Evolutionary conservation across 176 grass and related monocot species (phyloP).

Genomic region (Musa beccarii): DNA sequence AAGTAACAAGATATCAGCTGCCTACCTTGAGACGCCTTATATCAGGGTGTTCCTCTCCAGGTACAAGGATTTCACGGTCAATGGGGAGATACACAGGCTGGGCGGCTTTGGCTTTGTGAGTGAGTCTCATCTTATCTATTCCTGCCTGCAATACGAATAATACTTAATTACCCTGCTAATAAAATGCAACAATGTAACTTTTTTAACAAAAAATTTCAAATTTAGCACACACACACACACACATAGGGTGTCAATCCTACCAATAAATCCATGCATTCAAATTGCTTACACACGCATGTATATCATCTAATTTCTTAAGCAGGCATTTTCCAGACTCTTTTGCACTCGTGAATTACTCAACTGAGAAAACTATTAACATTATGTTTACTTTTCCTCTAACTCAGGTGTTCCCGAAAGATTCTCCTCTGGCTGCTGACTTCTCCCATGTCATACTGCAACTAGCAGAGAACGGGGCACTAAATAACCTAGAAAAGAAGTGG

Average conservation of each 20-base stretch:
- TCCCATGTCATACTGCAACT: slow-evolving; percentile 3
- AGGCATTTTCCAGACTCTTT: too few relatives aligned
- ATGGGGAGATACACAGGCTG: slow-evolving; percentile 13
- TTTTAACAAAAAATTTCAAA: too few relatives aligned
- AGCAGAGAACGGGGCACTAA: slow-evolving; percentile 1
- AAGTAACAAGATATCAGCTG: slow-evolving; percentile 24
- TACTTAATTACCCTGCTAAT: neutral
- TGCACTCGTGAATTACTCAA: too few relatives aligned
- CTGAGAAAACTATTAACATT: neutral
- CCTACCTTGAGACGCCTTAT: slow-evolving; percentile 28
- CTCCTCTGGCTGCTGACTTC: slow-evolving; percentile 8
- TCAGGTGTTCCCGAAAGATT: slow-evolving; percentile 14
- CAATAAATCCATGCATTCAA: too few relatives aligned
- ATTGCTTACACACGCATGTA: too few relatives aligned
- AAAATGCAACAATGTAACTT: neutral
- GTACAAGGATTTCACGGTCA: slow-evolving; percentile 14
- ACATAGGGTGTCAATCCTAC: too few relatives aligned
- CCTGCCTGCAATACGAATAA: too few relatives aligned
- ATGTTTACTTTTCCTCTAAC: neutral
- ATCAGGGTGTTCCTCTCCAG: slow-evolving; percentile 24
- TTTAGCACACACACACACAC: too few relatives aligned
- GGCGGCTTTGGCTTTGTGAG: slow-evolving; percentile 40
- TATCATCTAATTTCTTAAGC: neutral
- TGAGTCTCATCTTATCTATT: neutral
- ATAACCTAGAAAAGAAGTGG: neutral